Percentiles rank a stretch among this genome's conserved stretches.
phyloP scores from a whole-genome alignment of 2,329 filamentous ascomycete species.

The Fusarium tricinctum region DNA sequence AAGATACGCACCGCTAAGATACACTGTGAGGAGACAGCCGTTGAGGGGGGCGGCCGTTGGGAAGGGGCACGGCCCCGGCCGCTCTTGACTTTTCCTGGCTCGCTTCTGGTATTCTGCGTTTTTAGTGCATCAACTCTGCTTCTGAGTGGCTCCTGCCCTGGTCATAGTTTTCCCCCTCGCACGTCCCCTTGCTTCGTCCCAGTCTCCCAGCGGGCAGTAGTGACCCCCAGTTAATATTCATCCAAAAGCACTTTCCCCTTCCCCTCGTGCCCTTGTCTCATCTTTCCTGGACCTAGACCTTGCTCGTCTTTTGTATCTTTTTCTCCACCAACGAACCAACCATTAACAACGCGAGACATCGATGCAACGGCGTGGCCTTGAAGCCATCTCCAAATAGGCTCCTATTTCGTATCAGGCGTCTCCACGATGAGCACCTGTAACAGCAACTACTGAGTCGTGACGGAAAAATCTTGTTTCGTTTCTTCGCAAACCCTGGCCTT shows the following conservation, averaged over 20 bases:
- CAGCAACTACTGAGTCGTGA: conserved; percentile 36
- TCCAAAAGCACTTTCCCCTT: conserved; percentile 20
- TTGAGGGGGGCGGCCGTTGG: conserved; percentile 50
- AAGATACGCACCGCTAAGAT: conserved; percentile 23
- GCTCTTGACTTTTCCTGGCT: conserved; percentile 46
- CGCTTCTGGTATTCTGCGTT: conserved; percentile 38
- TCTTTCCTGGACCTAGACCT: conserved; percentile 32
- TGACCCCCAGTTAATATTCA: conserved; percentile 15
- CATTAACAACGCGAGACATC: conserved; percentile 47
- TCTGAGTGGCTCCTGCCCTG: conserved; percentile 32
- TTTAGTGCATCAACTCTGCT: conserved; percentile 33
- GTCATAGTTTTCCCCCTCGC: conserved; percentile 27
- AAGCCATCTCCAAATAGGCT: conserved; percentile 47
- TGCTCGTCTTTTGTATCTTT: conserved; percentile 25
- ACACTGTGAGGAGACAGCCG: conserved; percentile 45
- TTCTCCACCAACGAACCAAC: conserved; percentile 46
- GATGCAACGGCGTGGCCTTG: conserved; percentile 44
- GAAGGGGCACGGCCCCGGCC: conserved; percentile 50
- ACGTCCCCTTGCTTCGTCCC: conserved; percentile 38
- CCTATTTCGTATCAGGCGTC: conserved; percentile 31
- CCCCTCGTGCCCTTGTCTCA: conserved; percentile 46
- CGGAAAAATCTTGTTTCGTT: conserved; percentile 27
- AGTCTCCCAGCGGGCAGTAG: conserved; percentile 7
- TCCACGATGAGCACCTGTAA: conserved; percentile 25
- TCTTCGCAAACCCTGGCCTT: conserved; percentile 12